phyloP scores from a whole-genome alignment of 768 basidiomycete genomes.

The Boletus tylopilopsis region DNA sequence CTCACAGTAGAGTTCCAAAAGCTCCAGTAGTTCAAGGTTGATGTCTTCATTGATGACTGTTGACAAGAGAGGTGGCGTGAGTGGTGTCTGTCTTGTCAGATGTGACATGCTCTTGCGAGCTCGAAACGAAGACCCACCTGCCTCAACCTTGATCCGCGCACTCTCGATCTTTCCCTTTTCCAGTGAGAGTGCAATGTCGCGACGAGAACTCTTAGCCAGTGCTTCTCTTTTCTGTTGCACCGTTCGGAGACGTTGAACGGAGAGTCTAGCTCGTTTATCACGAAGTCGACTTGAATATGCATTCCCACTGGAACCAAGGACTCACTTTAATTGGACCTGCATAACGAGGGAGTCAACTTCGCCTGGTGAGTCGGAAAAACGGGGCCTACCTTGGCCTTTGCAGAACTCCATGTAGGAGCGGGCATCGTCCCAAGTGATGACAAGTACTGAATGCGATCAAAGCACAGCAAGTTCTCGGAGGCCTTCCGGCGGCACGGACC shows the following conservation, averaged over 20 bases:
- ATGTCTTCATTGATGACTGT: slow-evolving; percentile 83
- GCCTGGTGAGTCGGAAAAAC: neutral
- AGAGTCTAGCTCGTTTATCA: slow-evolving; percentile 48
- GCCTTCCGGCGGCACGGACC: slow-evolving; percentile 15
- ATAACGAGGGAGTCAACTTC: slow-evolving; percentile 2
- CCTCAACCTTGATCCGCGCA: slow-evolving; percentile 82
- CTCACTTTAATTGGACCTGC: slow-evolving; percentile 49
- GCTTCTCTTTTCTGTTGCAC: slow-evolving; percentile 92
- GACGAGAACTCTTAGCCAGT: slow-evolving; percentile 65
- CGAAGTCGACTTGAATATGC: neutral
- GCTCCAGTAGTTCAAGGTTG: slow-evolving; percentile 82
- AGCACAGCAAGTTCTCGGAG: slow-evolving; percentile 2
- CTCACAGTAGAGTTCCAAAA: slow-evolving; percentile 93
- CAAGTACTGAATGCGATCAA: neutral
- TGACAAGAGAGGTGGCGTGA: slow-evolving; percentile 2
- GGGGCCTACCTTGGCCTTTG: slow-evolving; percentile 53
- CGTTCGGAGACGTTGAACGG: slow-evolving; percentile 80
- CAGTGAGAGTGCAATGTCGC: slow-evolving; percentile 78
- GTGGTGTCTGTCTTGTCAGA: slow-evolving; percentile 18
- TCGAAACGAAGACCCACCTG: slow-evolving; percentile 45
- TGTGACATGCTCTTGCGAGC: neutral
- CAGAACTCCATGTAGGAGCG: slow-evolving; percentile 49
- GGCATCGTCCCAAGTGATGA: slow-evolving; percentile 22
- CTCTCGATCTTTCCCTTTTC: slow-evolving; percentile 82
- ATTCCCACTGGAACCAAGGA: slow-evolving; percentile 2